A percentile compares a stretch with the other conserved stretches of the same genome.
phyloP scores from a whole-genome alignment of 148 eudicot genomes.

The Fagopyrum tataricum region DNA sequence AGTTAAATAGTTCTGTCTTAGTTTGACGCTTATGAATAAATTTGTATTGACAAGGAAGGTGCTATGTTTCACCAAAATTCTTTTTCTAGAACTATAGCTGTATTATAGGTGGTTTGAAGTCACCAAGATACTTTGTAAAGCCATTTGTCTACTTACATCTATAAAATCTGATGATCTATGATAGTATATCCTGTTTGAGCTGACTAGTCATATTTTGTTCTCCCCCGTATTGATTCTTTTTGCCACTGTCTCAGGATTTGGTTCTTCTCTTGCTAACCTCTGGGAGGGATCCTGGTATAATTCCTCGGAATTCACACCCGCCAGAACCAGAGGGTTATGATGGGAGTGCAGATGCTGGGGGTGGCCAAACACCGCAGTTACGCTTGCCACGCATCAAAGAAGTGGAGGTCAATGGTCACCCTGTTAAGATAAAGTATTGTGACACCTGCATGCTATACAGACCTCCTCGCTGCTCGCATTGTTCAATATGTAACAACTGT shows the following conservation, averaged over 20 bases:
- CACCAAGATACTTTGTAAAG: not conserved
- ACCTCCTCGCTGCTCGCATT: conserved; percentile 99
- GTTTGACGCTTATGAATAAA: not conserved
- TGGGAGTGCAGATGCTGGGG: conserved; percentile 60
- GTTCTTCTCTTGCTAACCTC: conserved; percentile 76
- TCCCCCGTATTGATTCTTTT: not conserved
- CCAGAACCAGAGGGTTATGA: conserved; percentile 90
- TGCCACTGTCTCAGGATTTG: conserved; percentile 50
- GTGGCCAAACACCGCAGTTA: conserved; percentile 88
- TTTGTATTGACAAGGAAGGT: not conserved
- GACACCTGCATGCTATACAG: conserved; percentile 99
- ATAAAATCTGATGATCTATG: not conserved
- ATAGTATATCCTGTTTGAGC: not conserved
- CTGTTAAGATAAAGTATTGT: conserved; percentile 92
- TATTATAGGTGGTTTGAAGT: not conserved
- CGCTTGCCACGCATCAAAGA: conserved; percentile 90
- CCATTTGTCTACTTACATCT: not conserved
- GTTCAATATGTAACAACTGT: conserved; percentile 97
- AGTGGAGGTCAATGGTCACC: conserved; percentile 89
- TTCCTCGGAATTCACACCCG: conserved; percentile 94
- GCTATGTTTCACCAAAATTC: not conserved
- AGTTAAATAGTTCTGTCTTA: not conserved
- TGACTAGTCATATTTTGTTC: not conserved
- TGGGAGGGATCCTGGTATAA: conserved; percentile 97
- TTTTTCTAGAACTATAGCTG: not conserved